Evolutionary conservation across 2,329 filamentous ascomycete species (phyloP), one percentile per base, ranked within the genome.

Genomic region (Podosphaera xanthii): DNA sequence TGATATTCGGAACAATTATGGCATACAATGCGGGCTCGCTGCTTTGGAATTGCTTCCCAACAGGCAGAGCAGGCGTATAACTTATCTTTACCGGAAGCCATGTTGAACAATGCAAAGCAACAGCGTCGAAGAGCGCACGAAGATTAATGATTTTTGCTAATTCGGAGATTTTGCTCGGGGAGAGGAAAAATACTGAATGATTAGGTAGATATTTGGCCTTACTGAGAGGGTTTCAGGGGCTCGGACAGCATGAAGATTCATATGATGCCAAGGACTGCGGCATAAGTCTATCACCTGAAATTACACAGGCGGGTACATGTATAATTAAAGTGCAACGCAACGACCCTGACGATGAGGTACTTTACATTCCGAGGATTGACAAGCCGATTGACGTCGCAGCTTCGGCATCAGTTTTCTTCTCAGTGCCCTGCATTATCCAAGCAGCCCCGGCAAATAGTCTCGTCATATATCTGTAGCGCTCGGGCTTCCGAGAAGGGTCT

Each of bases 381-480:
- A n/a, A n/a, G n/a, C n/a, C n/a, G 12, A 31, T 14, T 35, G 33
- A 9, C 12, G 22, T 52, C 22, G n/a, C 53, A 35, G 22, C 4
- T 31, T 52, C 5, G 49, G 9, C 33, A 9, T 31, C 22, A 35
- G 22, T 22, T 22, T 9, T 52, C 30, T 52, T 10, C 33, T 10
- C 49, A 52, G 22, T 31, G 10, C 8, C 4, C 12, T 2, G 33
- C 49, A 12, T 30, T 59, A 22, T 30, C 53, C n/a, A n/a, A 42
- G 38, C 55, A 40, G 38, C 55, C 36, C 2, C 55, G 33, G 12
- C 9, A 46, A 22, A 54, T 75, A 4, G 72, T 75, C n/a, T 74
- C 73, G 0, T 71, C 69, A 0, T 74, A 74, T 59, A 69, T 75
- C 59, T 74, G 72, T 63, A 68, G 67, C 6, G 60, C 62, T 3